Percentiles rank a stretch among this genome's conserved stretches.
Conservation (phyloP, 2,329 filamentous ascomycete species). For the Trichoderma hamatum region DNA sequence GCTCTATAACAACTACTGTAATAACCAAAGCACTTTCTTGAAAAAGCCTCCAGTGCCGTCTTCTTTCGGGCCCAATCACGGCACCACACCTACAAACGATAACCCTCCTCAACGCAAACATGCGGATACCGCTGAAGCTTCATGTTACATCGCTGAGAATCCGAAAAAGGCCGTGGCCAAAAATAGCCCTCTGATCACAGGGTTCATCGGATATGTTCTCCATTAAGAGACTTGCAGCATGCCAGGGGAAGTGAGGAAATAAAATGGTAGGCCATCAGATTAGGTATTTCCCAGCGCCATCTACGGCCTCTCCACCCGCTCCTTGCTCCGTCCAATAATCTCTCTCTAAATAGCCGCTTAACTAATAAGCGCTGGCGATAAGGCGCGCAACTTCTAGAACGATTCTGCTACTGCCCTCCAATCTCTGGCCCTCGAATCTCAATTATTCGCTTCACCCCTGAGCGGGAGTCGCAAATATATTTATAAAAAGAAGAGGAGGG, state of each 20-base stretch:
- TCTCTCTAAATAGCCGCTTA: slow-evolving; percentile 24
- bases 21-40: neutral
- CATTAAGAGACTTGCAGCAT: neutral
- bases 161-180: neutral
- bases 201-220: neutral
- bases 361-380: slow-evolving; percentile 25
- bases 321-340: slow-evolving; percentile 13
- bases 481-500: neutral
- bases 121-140: neutral
- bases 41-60: neutral
- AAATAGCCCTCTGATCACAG: slow-evolving; percentile 8
- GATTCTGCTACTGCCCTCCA: slow-evolving; percentile 2
- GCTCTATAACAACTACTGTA: neutral
- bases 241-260: neutral
- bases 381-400: slow-evolving; percentile 22
- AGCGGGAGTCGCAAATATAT: neutral
- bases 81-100: neutral
- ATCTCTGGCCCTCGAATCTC: neutral
- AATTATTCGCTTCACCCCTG: neutral
- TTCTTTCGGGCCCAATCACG: neutral
- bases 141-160: neutral
- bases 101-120: neutral
- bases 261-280: neutral
- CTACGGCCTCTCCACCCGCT: slow-evolving; percentile 1
- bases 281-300: neutral